These are phyloP conservation scores for Aspergillus japonicus DNA, from an alignment of 2,329 filamentous ascomycete species.

Conservation along the genomic window DNA sequence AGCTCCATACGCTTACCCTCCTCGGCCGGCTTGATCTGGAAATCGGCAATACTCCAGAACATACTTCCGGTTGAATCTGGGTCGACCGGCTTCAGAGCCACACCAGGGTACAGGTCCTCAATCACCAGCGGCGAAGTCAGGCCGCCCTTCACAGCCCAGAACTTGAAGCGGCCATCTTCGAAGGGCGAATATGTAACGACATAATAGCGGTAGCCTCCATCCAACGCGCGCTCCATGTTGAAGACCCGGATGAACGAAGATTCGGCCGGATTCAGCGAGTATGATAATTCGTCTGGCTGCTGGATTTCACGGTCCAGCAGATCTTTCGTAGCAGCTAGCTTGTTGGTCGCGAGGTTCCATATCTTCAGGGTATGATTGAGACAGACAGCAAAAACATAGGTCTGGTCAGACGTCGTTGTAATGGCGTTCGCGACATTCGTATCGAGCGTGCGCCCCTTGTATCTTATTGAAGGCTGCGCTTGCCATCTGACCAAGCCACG, in stretches of 20 bases:
- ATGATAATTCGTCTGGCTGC: slow-evolving; percentile 68
- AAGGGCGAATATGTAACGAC: slow-evolving; percentile 86
- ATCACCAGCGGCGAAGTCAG: slow-evolving; percentile 59
- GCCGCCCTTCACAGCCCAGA: slow-evolving; percentile 74
- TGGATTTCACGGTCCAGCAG: slow-evolving; percentile 67
- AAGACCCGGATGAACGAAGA: slow-evolving; percentile 73
- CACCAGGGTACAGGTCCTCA: slow-evolving; percentile 67
- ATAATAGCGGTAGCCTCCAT: slow-evolving; percentile 53
- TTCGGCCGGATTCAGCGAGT: slow-evolving; percentile 76
- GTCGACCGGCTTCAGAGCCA: slow-evolving; percentile 64
- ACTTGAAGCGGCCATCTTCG: slow-evolving; percentile 87
- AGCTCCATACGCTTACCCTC: slow-evolving; percentile 59
- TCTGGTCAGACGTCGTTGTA: slow-evolving; percentile 46
- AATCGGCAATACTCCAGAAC: slow-evolving; percentile 79
- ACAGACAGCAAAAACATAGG: slow-evolving; percentile 71
- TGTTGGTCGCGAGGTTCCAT: slow-evolving; percentile 84
- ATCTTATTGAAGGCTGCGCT: slow-evolving; percentile 43
- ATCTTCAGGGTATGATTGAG: slow-evolving; percentile 85
- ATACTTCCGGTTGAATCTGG: slow-evolving; percentile 64
- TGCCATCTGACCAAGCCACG: slow-evolving; percentile 48
- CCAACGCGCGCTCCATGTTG: slow-evolving; percentile 52
- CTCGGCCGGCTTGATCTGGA: slow-evolving; percentile 58
- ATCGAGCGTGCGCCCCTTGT: slow-evolving; percentile 44
- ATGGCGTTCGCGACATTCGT: slow-evolving; percentile 46
- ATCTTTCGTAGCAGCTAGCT: slow-evolving; percentile 73